These are phyloP conservation scores for Beauveria varroae DNA, from an alignment of 2,329 filamentous ascomycete species.

Conservation along the genomic window DNA sequence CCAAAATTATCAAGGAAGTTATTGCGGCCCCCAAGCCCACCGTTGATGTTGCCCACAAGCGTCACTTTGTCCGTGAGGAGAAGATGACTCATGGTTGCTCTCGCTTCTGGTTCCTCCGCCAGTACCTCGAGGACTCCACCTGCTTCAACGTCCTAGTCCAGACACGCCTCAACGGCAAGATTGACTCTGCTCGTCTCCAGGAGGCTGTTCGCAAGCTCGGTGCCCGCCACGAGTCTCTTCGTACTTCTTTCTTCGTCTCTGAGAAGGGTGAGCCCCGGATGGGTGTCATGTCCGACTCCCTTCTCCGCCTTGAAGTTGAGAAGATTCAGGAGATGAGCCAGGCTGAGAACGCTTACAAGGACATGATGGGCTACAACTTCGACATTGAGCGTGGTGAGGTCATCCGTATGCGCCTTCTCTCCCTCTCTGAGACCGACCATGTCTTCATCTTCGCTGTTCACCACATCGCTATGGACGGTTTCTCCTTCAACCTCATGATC, in stretches of 20 bases:
- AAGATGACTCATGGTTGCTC: constrained; percentile 12
- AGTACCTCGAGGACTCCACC: constrained; percentile 14
- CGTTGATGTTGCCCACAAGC: constrained; percentile 2
- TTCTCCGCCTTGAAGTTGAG: constrained; percentile 21
- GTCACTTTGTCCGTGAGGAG: constrained; percentile 8
- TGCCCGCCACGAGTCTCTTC: constrained; percentile 17
- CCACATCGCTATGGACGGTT: constrained; percentile 44
- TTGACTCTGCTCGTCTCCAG: constrained; percentile 13
- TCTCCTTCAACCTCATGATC: constrained; percentile 36
- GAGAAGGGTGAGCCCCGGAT: constrained; percentile 17
- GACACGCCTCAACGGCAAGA: constrained; percentile 12
- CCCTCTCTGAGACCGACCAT: constrained; percentile 25
- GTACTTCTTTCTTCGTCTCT: constrained; percentile 16
- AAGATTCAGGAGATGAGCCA: constrained; percentile 17
- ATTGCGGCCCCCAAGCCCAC: not conserved
- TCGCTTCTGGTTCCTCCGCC: constrained; percentile 12
- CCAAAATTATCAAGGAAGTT: constrained; percentile 3
- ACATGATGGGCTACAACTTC: constrained; percentile 24
- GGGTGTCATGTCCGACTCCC: constrained; percentile 19
- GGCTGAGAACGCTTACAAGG: constrained; percentile 21
- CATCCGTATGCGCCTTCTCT: constrained; percentile 27
- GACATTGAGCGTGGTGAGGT: constrained; percentile 29
- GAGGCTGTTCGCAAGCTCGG: constrained; percentile 13
- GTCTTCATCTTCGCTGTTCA: constrained; percentile 38
- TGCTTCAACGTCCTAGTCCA: constrained; percentile 13